phyloP scores from a whole-genome alignment of 2,329 filamentous ascomycete genomes.

The Curvularia lunata region DNA sequence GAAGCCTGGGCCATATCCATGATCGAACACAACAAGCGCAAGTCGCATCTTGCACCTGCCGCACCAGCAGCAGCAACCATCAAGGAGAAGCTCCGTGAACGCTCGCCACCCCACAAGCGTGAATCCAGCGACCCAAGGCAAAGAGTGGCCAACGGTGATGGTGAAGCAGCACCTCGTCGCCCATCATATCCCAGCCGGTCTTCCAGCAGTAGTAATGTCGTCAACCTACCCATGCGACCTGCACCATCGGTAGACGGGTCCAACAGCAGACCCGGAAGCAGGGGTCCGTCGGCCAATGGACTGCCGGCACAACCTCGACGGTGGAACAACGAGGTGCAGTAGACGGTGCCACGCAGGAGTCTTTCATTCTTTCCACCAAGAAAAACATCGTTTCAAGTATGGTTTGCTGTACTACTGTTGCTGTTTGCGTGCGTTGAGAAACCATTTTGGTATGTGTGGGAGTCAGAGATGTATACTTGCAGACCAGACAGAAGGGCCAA shows the following conservation, averaged over 20 bases:
- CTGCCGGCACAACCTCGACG: conserved; percentile 29
- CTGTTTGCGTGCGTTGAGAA: too few species aligned
- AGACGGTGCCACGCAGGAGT: background rate
- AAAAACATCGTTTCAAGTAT: background rate
- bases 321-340: conserved; percentile 44
- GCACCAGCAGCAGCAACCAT: conserved; percentile 71
- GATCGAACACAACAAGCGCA: conserved; percentile 94
- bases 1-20: conserved; percentile 91
- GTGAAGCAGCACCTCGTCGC: conserved; percentile 40
- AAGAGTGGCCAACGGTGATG: conserved; percentile 35
- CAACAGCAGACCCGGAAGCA: conserved; percentile 32
- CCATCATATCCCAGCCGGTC: conserved; percentile 53
- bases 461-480: background rate
- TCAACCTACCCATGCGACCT: conserved; percentile 56
- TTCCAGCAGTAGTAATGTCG: conserved; percentile 50
- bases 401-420: background rate
- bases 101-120: conserved; percentile 36
- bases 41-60: conserved; percentile 85
- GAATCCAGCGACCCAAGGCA: conserved; percentile 32
- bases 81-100: conserved; percentile 48
- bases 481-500: background rate
- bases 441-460: too few species aligned
- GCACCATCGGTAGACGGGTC: conserved; percentile 46
- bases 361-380: background rate
- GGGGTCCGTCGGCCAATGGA: conserved; percentile 24